Evolutionary conservation across 2,329 filamentous ascomycete species (phyloP), one percentile per base, ranked within the genome.

Genomic region (Pseudocercospora fijiensis): DNA sequence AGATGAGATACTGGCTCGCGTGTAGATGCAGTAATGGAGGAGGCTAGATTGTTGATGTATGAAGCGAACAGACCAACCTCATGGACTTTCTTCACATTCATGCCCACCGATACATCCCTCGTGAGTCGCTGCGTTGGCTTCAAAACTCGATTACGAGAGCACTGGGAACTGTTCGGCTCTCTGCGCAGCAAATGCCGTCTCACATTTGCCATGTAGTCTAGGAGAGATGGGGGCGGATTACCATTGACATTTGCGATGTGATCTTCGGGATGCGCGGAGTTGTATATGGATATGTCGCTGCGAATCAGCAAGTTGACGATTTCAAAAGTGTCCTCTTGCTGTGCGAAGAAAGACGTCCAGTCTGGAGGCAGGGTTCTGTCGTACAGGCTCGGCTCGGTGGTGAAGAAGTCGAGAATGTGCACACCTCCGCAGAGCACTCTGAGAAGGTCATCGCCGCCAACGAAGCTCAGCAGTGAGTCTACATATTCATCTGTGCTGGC

Each of bases 391-490:
- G 92, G 91, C 55, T 92, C 86, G 47, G 87, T 86, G 1, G 92
- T 97, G 79, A 97, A 92, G 78, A 99, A 98, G 76, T 99, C 95
- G 62, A 98, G 84, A 67, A 99, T 93, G 75, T 99, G 95, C 0
- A 98, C 91, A n/a, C 94, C 93, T 60, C 95, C 95, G 74, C 92
- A 96, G n/a, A 99, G 83, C 26, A 91, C 91, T 69, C 91, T 90
- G 70, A 97, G 92, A 1, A 92, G 82, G 60, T 88, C 85, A 52
- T 90, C 90, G 1, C 86, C 87, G 5, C 87, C 87, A 1, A 88
- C 85, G 72, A 98, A 96, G 20, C 86, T 76, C 26, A 98, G 82
- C 11, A 98, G 85, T 18, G 87, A 88, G 26, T 90, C 83, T 56
- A 96, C 85, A 76, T 96, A 99, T 59, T 87, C 84, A 55, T 96